Evolutionary conservation across 2,329 filamentous ascomycete species (phyloP).

Genomic region (Penicillium sp.): DNA sequence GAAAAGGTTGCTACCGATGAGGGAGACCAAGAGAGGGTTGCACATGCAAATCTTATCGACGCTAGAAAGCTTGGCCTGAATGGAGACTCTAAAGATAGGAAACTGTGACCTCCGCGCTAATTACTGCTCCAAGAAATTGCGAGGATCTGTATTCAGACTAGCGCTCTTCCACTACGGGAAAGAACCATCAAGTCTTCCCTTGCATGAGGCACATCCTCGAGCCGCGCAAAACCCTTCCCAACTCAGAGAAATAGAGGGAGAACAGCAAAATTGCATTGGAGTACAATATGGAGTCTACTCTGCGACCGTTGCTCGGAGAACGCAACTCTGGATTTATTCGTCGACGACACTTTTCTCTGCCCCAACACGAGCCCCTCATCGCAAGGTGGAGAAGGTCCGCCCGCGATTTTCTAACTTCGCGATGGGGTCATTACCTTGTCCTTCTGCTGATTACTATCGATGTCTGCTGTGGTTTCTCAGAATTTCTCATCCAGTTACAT

Average conservation of each 20-base stretch:
- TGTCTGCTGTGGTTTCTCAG: constrained; percentile 52
- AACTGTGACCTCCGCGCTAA: too few species aligned
- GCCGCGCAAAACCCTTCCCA: too few species aligned
- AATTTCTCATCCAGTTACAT: constrained; percentile 51
- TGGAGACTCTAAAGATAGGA: too few species aligned
- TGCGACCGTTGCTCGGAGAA: constrained; percentile 1
- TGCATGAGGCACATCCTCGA: background rate
- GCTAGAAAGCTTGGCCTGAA: too few species aligned
- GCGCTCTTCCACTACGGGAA: too few species aligned
- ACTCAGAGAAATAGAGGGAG: too few species aligned
- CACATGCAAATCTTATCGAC: too few species aligned
- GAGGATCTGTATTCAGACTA: too few species aligned
- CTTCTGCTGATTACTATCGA: constrained; percentile 51
- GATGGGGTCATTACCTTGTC: constrained; percentile 50
- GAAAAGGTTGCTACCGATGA: too few species aligned
- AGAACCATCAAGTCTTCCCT: too few species aligned
- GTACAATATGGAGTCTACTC: background rate
- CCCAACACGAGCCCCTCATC: constrained; percentile 5
- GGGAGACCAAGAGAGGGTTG: too few species aligned
- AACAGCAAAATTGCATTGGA: background rate
- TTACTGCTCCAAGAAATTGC: too few species aligned
- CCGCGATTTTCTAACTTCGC: constrained; percentile 43
- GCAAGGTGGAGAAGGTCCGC: constrained; percentile 11
- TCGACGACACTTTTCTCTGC: background rate
- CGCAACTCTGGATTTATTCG: background rate